A percentile compares a stretch with the other conserved stretches of the same genome.
Conservation (phyloP, 129 eudicot species). For the Dittrichia graveolens region DNA sequence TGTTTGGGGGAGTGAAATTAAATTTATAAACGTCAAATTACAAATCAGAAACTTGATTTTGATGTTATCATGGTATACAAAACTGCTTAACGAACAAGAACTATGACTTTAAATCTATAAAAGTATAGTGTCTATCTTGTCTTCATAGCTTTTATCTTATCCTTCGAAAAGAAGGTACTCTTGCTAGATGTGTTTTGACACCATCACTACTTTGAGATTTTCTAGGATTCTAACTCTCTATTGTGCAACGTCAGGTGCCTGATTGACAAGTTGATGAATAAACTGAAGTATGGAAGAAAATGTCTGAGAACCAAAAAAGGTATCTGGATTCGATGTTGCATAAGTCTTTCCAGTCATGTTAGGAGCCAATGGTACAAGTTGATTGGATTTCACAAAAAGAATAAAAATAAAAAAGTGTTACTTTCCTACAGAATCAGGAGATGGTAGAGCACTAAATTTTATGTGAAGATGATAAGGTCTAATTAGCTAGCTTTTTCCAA, state of each 20-base stretch:
- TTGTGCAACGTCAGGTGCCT: not conserved
- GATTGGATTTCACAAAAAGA: not conserved
- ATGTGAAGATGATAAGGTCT: not conserved
- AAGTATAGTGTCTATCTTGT: not conserved
- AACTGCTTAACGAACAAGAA: not conserved
- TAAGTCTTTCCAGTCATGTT: not conserved
- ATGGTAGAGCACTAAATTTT: not conserved
- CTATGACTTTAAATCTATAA: not conserved
- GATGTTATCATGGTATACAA: not conserved
- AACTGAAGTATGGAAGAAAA: no score
- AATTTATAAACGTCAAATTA: not conserved
- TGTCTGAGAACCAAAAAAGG: no score
- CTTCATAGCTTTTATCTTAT: not conserved
- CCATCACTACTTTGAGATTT: not conserved
- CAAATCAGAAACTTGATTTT: not conserved
- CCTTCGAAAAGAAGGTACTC: not conserved
- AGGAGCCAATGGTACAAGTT: not conserved
- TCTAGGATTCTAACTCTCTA: not conserved
- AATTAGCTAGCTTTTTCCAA: not conserved
- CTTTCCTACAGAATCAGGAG: constrained; percentile 15
- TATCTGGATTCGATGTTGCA: not conserved
- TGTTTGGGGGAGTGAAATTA: not conserved
- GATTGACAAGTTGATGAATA: not conserved
- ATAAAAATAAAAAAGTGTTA: not conserved
- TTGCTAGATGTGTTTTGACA: not conserved